Percentiles rank a stretch among this genome's conserved stretches.
phyloP scores from a whole-genome alignment of 805 yeast genomes.

The Starmerella bombicola region DNA sequence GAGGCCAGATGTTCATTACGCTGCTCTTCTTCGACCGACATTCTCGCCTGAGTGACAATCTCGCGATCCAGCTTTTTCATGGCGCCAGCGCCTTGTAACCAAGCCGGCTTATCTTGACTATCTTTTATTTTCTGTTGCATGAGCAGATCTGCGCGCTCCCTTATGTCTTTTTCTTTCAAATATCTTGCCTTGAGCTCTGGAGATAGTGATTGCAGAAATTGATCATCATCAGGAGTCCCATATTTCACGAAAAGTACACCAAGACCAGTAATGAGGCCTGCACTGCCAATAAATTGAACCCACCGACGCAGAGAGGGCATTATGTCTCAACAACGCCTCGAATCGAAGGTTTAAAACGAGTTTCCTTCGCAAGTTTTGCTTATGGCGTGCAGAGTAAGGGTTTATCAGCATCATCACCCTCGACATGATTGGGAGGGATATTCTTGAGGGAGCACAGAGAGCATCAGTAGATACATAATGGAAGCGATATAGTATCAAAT shows the following conservation, averaged over 20 bases:
- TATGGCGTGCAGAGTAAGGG: too few relatives aligned
- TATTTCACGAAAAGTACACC: conserved; percentile 64
- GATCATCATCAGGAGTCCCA: conserved; percentile 76
- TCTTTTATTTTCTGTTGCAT: conserved; percentile 20
- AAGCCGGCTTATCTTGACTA: conserved; percentile 24
- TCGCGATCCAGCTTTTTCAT: conserved; percentile 24
- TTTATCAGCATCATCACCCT: too few relatives aligned
- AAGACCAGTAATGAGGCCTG: conserved; percentile 46
- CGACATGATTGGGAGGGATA: too few relatives aligned
- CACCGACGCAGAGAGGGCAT: conserved; percentile 24
- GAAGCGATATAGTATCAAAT: too few relatives aligned
- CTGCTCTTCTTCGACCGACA: conserved; percentile 17
- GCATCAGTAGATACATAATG: too few relatives aligned
- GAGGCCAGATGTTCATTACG: conserved; percentile 2
- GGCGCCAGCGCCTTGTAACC: conserved; percentile 24
- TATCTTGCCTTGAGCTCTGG: conserved; percentile 75
- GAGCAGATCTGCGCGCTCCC: conserved; percentile 19
- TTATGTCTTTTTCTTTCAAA: conserved; percentile 38
- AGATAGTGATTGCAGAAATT: conserved; percentile 56
- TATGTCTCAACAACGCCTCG: too few relatives aligned
- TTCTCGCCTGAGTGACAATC: conserved; percentile 23
- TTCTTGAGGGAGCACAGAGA: too few relatives aligned
- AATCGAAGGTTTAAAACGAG: too few relatives aligned
- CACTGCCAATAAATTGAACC: conserved; percentile 34
- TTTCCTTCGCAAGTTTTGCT: neutral